phyloP scores from a whole-genome alignment of 2,329 filamentous ascomycete species.

The Colletotrichum tamarilloi region DNA sequence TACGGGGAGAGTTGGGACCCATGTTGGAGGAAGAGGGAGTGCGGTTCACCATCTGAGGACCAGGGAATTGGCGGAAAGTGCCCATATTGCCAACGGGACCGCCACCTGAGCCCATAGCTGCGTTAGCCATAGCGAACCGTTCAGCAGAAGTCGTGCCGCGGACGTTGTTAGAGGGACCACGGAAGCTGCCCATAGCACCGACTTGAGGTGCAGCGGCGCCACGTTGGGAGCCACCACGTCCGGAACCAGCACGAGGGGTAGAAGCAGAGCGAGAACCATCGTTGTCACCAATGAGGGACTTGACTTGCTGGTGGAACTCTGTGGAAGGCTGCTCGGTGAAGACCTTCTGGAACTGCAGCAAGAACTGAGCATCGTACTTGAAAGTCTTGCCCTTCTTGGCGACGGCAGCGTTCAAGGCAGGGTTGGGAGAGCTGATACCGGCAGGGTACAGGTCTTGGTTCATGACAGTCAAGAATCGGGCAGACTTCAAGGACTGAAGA shows the following conservation, averaged over 20 bases:
- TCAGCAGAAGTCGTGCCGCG: conserved; percentile 81
- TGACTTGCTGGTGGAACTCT: conserved; percentile 93
- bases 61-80: conserved; percentile 63
- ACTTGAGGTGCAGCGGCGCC: conserved; percentile 57
- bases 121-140: conserved; percentile 75
- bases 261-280: conserved; percentile 72
- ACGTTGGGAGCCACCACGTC: conserved; percentile 63
- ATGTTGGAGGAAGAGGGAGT: conserved; percentile 69
- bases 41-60: conserved; percentile 70
- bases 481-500: conserved; percentile 91
- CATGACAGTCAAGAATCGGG: conserved; percentile 85
- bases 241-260: conserved; percentile 67
- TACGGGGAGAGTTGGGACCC: conserved; percentile 78
- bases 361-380: conserved; percentile 95
- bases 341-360: conserved; percentile 94
- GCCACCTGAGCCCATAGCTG: conserved; percentile 49
- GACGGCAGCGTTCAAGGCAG: conserved; percentile 85
- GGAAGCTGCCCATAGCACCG: conserved; percentile 76
- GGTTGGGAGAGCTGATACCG: conserved; percentile 89
- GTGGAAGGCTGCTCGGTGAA: conserved; percentile 97
- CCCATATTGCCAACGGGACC: conserved; percentile 43
- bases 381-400: conserved; percentile 84
- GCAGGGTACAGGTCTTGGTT: conserved; percentile 84
- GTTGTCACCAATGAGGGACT: conserved; percentile 83
- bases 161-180: conserved; percentile 49